Percentiles rank a stretch among this genome's conserved stretches.
Conservation (phyloP, 352 stramenopile genomes). For the Phytophthora crassamura region DNA sequence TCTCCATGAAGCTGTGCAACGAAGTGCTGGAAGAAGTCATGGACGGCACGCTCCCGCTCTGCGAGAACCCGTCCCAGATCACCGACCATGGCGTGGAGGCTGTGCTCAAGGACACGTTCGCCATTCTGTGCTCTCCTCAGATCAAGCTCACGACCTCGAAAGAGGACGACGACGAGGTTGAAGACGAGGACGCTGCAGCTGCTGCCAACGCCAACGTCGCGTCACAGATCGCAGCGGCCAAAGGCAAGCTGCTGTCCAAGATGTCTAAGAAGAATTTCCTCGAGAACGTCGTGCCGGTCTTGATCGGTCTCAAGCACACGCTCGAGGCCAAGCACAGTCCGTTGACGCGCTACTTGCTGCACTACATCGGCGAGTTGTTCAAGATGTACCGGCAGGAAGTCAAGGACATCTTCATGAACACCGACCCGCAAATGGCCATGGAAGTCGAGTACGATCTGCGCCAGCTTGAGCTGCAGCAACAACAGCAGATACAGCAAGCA, state of each 20-base stretch:
- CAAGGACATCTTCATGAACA: slow-evolving; percentile 91
- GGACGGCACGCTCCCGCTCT: slow-evolving; percentile 77
- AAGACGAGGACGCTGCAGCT: slow-evolving; percentile 64
- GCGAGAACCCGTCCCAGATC: slow-evolving; percentile 77
- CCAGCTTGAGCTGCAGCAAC: slow-evolving; percentile 73
- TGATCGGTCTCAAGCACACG: slow-evolving; percentile 96
- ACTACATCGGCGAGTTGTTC: slow-evolving; percentile 96
- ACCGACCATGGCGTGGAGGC: slow-evolving; percentile 89
- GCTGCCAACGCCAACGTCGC: slow-evolving; percentile 51
- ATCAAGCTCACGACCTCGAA: slow-evolving; percentile 83
- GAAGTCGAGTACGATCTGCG: slow-evolving; percentile 97
- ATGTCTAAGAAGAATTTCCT: slow-evolving; percentile 98
- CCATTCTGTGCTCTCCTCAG: slow-evolving; percentile 83
- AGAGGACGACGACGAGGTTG: slow-evolving; percentile 62
- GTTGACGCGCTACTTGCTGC: slow-evolving; percentile 93
- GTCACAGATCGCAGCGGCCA: slow-evolving; percentile 88
- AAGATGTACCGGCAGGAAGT: slow-evolving; percentile 94
- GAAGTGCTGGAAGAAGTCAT: slow-evolving; percentile 94
- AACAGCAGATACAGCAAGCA: slow-evolving; percentile 52
- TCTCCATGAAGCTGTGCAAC: slow-evolving; percentile 95
- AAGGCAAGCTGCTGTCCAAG: slow-evolving; percentile 94
- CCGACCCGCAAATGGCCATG: slow-evolving; percentile 93
- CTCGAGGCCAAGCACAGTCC: slow-evolving; percentile 94
- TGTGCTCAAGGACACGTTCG: slow-evolving; percentile 88
- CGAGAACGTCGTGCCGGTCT: slow-evolving; percentile 96